These are phyloP conservation scores for Chlamydomonas sphaeroides DNA, from an alignment of 139 green algal species.

Conservation along the genomic window DNA sequence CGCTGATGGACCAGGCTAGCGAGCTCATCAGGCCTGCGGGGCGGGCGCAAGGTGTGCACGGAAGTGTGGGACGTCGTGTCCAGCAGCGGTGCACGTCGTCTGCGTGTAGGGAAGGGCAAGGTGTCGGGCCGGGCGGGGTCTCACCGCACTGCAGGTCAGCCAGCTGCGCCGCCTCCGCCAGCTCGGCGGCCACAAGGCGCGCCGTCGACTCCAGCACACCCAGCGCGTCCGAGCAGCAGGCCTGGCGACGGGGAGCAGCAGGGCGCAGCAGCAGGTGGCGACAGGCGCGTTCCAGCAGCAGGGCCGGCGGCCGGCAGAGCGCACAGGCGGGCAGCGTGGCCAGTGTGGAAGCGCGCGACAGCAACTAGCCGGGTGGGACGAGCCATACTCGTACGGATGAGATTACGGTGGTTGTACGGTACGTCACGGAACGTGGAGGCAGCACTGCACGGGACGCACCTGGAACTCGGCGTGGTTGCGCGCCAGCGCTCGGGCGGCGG, in stretches of 20 bases:
- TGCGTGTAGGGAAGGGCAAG: not conserved
- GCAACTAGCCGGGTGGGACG: no score
- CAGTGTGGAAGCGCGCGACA: no score
- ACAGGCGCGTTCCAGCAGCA: no score
- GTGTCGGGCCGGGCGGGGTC: not conserved
- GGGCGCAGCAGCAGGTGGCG: not conserved
- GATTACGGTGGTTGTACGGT: no score
- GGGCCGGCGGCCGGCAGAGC: no score
- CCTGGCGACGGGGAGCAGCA: not conserved
- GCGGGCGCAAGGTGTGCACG: not conserved
- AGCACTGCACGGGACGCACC: no score
- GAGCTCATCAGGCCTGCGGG: slow-evolving; percentile 23
- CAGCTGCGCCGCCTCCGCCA: slow-evolving; percentile 35
- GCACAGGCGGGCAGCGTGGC: no score
- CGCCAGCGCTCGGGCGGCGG: not conserved
- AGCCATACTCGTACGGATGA: no score
- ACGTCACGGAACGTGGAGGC: no score
- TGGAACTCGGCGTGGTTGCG: slow-evolving; percentile 19
- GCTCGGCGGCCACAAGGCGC: slow-evolving; percentile 3
- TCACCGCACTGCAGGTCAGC: slow-evolving; percentile 24
- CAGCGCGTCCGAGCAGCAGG: slow-evolving; percentile 17
- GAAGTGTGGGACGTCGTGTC: not conserved
- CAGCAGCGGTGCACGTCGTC: not conserved
- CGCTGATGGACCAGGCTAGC: slow-evolving; percentile 22
- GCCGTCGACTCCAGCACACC: not conserved